A percentile compares a stretch with the other conserved stretches of the same genome.
Evolutionary conservation across 2,329 filamentous ascomycete species (phyloP).

Genomic region (Lachnellula occidentalis): DNA sequence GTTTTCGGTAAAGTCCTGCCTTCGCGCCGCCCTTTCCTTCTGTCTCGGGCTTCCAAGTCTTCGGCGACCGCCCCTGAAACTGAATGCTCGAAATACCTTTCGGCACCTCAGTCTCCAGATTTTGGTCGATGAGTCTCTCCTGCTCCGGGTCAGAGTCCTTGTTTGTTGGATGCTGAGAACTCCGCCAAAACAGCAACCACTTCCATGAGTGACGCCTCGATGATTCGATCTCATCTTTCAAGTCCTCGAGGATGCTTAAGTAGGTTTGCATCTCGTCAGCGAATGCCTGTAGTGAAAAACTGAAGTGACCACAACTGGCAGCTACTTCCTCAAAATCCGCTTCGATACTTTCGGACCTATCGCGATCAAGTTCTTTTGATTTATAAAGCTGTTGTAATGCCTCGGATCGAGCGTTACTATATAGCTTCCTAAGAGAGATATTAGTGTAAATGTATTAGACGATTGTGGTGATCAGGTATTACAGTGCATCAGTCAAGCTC

Average conservation of each 20-base stretch:
- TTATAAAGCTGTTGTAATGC: conserved; percentile 77
- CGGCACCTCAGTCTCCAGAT: conserved; percentile 16
- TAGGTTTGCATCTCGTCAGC: conserved; percentile 84
- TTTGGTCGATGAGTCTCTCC: conserved; percentile 25
- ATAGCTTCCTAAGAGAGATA: conserved; percentile 49
- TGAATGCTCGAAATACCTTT: conserved; percentile 23
- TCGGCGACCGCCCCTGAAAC: conserved; percentile 14
- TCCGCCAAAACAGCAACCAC: conserved; percentile 79
- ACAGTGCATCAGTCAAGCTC: conserved; percentile 74
- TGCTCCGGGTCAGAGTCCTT: conserved; percentile 23
- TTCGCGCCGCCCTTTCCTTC: conserved; percentile 6
- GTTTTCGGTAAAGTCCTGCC: conserved; percentile 31
- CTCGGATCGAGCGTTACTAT: conserved; percentile 66
- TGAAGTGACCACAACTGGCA: conserved; percentile 96
- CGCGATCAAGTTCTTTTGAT: conserved; percentile 65
- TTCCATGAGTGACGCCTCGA: conserved; percentile 64
- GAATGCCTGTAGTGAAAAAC: conserved; percentile 84
- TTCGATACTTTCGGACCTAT: conserved; percentile 67
- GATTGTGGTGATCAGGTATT: conserved; percentile 6
- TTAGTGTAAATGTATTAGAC: conserved; percentile 1
- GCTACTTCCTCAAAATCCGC: conserved; percentile 96
- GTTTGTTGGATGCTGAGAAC: conserved; percentile 21
- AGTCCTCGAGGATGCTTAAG: conserved; percentile 75
- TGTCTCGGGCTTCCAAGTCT: conserved; percentile 4
- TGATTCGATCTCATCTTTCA: conserved; percentile 65